Conservation (phyloP, 176 grass and related monocot species). For the barley (Hordeum vulgare) region DNA sequence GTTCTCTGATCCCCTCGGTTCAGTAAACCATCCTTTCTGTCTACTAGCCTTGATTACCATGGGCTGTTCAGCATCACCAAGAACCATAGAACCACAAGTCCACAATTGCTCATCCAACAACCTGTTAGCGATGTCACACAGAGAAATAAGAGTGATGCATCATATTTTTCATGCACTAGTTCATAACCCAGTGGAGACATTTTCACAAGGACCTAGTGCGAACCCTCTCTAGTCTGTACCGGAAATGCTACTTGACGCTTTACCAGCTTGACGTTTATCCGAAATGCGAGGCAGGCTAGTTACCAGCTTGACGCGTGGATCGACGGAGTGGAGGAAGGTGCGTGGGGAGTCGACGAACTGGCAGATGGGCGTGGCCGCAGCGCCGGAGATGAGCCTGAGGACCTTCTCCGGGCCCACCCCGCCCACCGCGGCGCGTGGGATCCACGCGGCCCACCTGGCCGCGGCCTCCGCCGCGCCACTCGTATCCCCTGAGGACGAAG, state of each 20-base stretch:
- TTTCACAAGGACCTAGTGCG: background rate
- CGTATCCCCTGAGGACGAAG: background rate
- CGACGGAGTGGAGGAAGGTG: conserved; percentile 89
- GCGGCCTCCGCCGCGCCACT: background rate
- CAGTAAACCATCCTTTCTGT: background rate
- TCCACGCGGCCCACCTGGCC: conserved; percentile 54
- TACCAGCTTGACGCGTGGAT: conserved; percentile 95
- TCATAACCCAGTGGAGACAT: background rate
- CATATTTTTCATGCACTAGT: background rate
- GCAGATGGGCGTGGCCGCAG: conserved; percentile 78
- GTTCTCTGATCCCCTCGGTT: background rate
- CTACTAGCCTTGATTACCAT: background rate
- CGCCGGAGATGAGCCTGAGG: conserved; percentile 76
- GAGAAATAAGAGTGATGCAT: background rate
- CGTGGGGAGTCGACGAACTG: conserved; percentile 83
- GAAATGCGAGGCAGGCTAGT: background rate
- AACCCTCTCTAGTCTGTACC: background rate
- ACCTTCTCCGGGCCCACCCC: conserved; percentile 54
- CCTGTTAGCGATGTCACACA: background rate
- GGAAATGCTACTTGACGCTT: background rate
- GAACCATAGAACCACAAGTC: background rate
- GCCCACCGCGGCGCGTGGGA: conserved; percentile 37
- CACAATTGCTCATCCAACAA: background rate
- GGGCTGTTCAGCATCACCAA: background rate
- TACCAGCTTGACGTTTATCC: background rate